Evolutionary conservation across 306 rosid genomes (phyloP), one percentile per base, ranked within the genome.

Genomic region (Cicer judaicum): DNA sequence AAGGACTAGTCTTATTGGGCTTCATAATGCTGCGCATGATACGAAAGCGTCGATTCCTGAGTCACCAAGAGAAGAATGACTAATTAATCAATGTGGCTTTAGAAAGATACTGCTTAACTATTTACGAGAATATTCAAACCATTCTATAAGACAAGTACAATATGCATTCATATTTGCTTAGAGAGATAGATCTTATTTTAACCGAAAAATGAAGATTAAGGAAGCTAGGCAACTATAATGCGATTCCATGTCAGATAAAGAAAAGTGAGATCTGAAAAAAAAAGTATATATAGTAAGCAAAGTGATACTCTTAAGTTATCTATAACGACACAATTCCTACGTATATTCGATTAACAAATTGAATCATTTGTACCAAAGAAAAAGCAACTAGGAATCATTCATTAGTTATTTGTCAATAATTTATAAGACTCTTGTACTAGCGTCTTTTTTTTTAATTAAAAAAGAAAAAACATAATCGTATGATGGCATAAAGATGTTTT

Each of bases 241-340:
- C 80, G 64, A 62, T 77, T 39, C 80, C 78, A 74, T 19, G 73
- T 76, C 85, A 78, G 47, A 80, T n/a, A 13, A 69, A 34, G 24
- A 68, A 73, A 84, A 74, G 87, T 63, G 56, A 14, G 63, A 12
- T 18, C 7, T 9, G 10, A n/a, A 29, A 50, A 61, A 53, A 39
- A 52, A n/a, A 46, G 42, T 7, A 63, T 53, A 49, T 5, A n/a
- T n/a, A n/a, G n/a, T 64, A 62, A 48, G 29, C 69, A 79, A 63
- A 69, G 70, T 52, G 81, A 56, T 73, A 65, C 67, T 76, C 78
- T 29, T 43, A 79, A 85, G 78, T 79, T 61, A 75, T 64, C 68
- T 71, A 53, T 29, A 79, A 85, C 78, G 77, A 24, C 67, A 54
- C 36, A 68, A 53, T 24, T 71, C 78, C 78, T 50, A 63, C 73